phyloP scores from a whole-genome alignment of 331 rosid species.

The Spiraea crenata region DNA sequence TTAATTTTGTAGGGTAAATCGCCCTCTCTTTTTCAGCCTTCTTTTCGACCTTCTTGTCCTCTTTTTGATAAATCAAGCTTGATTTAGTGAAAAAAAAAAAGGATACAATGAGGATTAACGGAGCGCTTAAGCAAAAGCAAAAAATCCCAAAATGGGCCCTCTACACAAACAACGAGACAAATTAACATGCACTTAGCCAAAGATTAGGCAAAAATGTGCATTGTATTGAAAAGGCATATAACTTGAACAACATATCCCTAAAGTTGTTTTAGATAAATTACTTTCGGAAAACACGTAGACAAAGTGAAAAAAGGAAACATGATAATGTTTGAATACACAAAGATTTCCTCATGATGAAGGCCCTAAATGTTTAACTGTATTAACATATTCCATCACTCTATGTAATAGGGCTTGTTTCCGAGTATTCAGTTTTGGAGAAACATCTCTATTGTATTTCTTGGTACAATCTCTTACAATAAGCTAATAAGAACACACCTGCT shows the following conservation, averaged over 20 bases:
- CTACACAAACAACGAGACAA: slow-evolving; percentile 75
- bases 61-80: slow-evolving; percentile 45
- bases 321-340: slow-evolving; percentile 19
- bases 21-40: slow-evolving; percentile 53
- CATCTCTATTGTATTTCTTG: too few species aligned
- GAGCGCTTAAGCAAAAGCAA: slow-evolving; percentile 43
- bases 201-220: slow-evolving; percentile 17
- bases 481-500: too few species aligned
- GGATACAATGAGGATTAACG: slow-evolving; percentile 28
- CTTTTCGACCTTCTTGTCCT: slow-evolving; percentile 64
- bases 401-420: too few species aligned
- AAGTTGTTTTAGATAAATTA: slow-evolving; percentile 44
- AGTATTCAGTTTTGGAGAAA: too few species aligned
- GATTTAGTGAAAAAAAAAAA: slow-evolving; percentile 30
- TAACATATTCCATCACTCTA: too few species aligned
- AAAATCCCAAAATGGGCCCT: slow-evolving; percentile 36
- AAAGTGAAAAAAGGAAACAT: slow-evolving; percentile 13
- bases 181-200: slow-evolving; percentile 47
- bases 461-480: too few species aligned
- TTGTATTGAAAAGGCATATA: slow-evolving; percentile 46
- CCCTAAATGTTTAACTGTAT: slow-evolving; percentile 8
- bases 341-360: not conserved
- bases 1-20: slow-evolving; percentile 69
- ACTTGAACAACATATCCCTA: slow-evolving; percentile 23
- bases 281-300: slow-evolving; percentile 37